Percentiles rank a stretch among this genome's conserved stretches.
Conservation (phyloP, 768 basidiomycete genomes). For the Amyloporia xantha region DNA sequence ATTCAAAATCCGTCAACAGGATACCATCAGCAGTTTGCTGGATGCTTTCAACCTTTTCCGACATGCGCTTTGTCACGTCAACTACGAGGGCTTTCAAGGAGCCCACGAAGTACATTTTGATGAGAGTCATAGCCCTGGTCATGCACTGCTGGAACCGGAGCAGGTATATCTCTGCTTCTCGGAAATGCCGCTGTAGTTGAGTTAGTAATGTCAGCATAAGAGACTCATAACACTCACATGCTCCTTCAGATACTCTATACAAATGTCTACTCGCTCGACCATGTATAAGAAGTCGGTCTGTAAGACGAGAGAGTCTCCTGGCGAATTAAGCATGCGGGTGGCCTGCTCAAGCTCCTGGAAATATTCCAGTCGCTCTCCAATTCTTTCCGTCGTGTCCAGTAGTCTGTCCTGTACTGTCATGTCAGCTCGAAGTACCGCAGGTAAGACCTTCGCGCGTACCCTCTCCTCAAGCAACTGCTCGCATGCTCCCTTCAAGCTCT, state of each 20-base stretch:
- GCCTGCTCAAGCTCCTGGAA: slow-evolving; percentile 93
- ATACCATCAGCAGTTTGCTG: no score
- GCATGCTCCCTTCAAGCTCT: slow-evolving; percentile 85
- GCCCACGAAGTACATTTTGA: slow-evolving; percentile 94
- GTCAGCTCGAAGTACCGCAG: neutral
- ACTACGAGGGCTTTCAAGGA: slow-evolving; percentile 71
- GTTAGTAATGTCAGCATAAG: neutral
- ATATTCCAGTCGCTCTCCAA: slow-evolving; percentile 77
- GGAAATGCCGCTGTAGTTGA: slow-evolving; percentile 68
- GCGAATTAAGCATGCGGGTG: slow-evolving; percentile 89
- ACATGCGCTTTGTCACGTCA: slow-evolving; percentile 70
- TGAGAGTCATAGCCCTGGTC: slow-evolving; percentile 95
- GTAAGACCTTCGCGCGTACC: slow-evolving; percentile 38
- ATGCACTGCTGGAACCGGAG: slow-evolving; percentile 97
- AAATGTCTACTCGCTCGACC: slow-evolving; percentile 93
- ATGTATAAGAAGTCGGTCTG: slow-evolving; percentile 90
- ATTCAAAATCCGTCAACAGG: slow-evolving; percentile 26
- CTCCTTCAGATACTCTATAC: slow-evolving; percentile 81
- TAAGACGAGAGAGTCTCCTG: slow-evolving; percentile 86
- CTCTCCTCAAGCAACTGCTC: slow-evolving; percentile 86
- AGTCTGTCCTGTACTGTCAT: slow-evolving; percentile 55
- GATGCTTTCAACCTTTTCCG: slow-evolving; percentile 60
- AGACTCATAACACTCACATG: slow-evolving; percentile 52
- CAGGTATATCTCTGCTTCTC: slow-evolving; percentile 91
- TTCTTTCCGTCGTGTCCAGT: slow-evolving; percentile 74